Evolutionary conservation across 2,329 filamentous ascomycete species (phyloP), one percentile per base, ranked within the genome.

Genomic region (Aspergillus tanneri): DNA sequence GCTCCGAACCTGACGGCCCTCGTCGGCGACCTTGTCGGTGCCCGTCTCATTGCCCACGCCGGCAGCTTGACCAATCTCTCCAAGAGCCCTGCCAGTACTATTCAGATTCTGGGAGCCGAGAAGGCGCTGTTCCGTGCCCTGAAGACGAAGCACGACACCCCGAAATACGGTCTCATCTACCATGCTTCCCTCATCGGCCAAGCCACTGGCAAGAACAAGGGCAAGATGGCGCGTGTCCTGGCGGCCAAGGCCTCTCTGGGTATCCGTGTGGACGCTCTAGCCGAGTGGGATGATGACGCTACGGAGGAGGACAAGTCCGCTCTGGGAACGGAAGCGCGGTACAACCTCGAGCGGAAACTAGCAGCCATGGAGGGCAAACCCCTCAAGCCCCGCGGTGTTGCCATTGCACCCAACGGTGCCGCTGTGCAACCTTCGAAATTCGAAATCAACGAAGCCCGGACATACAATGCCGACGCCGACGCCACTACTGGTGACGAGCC

Each of bases 131-230:
- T 99, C 86, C 86, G 93, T 66, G 93, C 93, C 16, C 80, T 99
- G 56, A 99, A 99, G 83, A 99, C 93, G 41, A 97, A 99, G 81
- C 92, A 97, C 73, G 90, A 96, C 67, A 99, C 93, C 30, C 93
- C 93, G 67, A 99, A 97, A 75, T 99, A 97, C 65, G 93, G 93
- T 81, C 81, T 95, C 57, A 89, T 95, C 69, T 95, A 93, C 76
- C 88, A 95, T 73, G 87, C 88, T 40, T 93, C 89, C 22, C 82
- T 99, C 37, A 95, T 99, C 57, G 95, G 93, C 36, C 93, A 99
- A 76, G 93, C 93, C 23, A 95, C 89, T 16, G 93, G 93, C 64
- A 92, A 90, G 78, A 97, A 97, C 80, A 99, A 99, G 85, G 93
- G 93, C 63, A 99, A 99, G 80, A 96, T 99, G 66, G 93, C 93